Evolutionary conservation across 768 basidiomycete genomes (phyloP).

Genomic region (Boletus sensibilis): DNA sequence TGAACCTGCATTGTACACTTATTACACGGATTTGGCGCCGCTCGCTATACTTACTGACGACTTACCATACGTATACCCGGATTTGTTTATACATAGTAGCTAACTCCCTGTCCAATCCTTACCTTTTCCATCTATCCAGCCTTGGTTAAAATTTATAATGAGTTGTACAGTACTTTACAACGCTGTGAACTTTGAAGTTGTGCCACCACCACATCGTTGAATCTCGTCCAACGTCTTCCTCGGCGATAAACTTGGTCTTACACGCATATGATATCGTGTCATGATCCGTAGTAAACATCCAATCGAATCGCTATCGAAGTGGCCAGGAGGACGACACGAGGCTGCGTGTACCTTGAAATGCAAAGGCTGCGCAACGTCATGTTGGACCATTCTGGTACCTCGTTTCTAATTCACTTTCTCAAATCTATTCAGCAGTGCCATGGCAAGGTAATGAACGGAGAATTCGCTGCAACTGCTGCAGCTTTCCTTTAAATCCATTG

Average conservation of each 20-base stretch:
- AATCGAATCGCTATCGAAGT: conserved; percentile 6
- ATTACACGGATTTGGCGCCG: not conserved
- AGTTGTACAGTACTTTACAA: not conserved
- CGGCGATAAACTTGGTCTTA: not conserved
- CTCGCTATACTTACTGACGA: conserved; percentile 12
- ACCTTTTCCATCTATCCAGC: not conserved
- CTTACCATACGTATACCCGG: conserved; percentile 23
- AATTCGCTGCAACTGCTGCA: not conserved
- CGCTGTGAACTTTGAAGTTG: not conserved
- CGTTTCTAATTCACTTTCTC: conserved; percentile 14
- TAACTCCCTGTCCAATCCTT: conserved; percentile 7
- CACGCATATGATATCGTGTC: not conserved
- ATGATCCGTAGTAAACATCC: not conserved
- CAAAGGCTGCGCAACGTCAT: conserved; percentile 15
- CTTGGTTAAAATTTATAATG: not conserved
- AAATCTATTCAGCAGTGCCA: not conserved
- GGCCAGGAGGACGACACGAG: conserved; percentile 28
- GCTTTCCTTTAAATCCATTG: not conserved
- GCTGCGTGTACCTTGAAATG: conserved; percentile 2
- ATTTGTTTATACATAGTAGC: conserved; percentile 22
- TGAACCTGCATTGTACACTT: conserved; percentile 8
- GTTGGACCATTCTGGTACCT: conserved; percentile 2
- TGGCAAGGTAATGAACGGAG: not conserved
- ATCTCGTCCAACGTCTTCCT: not conserved
- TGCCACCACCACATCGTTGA: not conserved